Evolutionary conservation across 1,284 basidiomycete species (phyloP).

Genomic region (Butyriboletus appendiculatus): DNA sequence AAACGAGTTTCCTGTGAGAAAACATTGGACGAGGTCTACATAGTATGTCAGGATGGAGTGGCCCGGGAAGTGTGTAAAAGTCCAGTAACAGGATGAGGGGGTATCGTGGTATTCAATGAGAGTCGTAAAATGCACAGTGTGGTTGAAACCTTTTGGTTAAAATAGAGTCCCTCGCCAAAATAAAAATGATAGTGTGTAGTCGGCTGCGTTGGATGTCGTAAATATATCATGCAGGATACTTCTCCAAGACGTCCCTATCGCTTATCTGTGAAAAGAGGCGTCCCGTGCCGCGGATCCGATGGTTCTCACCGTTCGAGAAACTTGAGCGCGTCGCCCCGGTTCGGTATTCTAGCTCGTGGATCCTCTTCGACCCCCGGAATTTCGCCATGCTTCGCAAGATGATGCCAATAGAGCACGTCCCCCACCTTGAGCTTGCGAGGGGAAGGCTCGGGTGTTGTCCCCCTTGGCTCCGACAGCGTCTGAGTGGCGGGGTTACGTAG

Average conservation of each 20-base stretch:
- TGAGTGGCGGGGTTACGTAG: slow-evolving; percentile 18
- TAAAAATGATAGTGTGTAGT: slow-evolving; percentile 15
- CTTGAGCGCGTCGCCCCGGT: slow-evolving; percentile 4
- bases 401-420: slow-evolving; percentile 78
- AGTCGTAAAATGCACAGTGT: slow-evolving; percentile 32
- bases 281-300: slow-evolving; percentile 11
- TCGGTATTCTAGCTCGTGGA: slow-evolving; percentile 45
- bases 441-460: slow-evolving; percentile 19
- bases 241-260: slow-evolving; percentile 10
- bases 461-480: slow-evolving; percentile 20
- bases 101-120: slow-evolving; percentile 35
- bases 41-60: slow-evolving; percentile 19
- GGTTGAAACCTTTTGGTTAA: slow-evolving; percentile 28
- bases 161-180: slow-evolving; percentile 30
- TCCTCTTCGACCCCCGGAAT: slow-evolving; percentile 66
- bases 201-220: slow-evolving; percentile 30
- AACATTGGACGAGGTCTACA: slow-evolving; percentile 19
- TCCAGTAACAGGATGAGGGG: slow-evolving; percentile 36
- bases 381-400: slow-evolving; percentile 73
- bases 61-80: slow-evolving; percentile 27
- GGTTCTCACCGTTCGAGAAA: slow-evolving; percentile 33
- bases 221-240: slow-evolving; percentile 25
- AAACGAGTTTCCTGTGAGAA: slow-evolving; percentile 22
- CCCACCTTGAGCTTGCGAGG: slow-evolving; percentile 54
- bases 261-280: slow-evolving; percentile 12